phyloP scores from a whole-genome alignment of 2,329 filamentous ascomycete species.

The Aspergillus spinulosporus region DNA sequence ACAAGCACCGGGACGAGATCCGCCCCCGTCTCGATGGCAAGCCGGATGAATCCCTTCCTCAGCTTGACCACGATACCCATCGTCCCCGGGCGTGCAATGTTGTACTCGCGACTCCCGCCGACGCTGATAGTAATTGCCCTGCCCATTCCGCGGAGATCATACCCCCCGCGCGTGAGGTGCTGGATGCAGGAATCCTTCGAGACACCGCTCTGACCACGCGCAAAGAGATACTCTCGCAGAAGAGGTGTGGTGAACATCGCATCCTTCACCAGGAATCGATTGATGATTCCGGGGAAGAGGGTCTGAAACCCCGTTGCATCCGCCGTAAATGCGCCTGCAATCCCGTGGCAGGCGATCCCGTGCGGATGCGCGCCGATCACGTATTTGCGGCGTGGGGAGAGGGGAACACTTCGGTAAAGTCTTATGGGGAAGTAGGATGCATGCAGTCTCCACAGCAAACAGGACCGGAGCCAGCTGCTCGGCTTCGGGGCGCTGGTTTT shows the following conservation, averaged over 20 bases:
- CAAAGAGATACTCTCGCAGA: constrained; percentile 79
- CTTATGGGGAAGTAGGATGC: constrained; percentile 79
- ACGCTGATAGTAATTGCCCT: constrained; percentile 88
- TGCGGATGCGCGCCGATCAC: constrained; percentile 90
- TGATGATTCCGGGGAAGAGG: constrained; percentile 83
- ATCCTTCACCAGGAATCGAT: constrained; percentile 79
- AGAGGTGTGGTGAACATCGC: constrained; percentile 81
- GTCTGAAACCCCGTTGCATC: constrained; percentile 75
- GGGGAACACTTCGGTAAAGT: constrained; percentile 72
- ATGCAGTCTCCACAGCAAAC: constrained; percentile 74
- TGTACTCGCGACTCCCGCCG: constrained; percentile 78
- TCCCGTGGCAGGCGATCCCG: constrained; percentile 86
- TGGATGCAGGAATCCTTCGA: constrained; percentile 81
- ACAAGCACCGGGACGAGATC: constrained; percentile 80
- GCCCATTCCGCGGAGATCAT: constrained; percentile 73
- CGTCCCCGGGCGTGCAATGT: constrained; percentile 74
- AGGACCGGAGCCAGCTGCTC: constrained; percentile 67
- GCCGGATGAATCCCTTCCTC: constrained; percentile 84
- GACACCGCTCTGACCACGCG: constrained; percentile 74
- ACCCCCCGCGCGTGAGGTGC: constrained; percentile 70
- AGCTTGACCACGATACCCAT: constrained; percentile 71
- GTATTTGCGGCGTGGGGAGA: constrained; percentile 77
- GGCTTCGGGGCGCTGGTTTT: constrained; percentile 68
- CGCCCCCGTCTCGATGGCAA: constrained; percentile 79
- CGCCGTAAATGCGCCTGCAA: constrained; percentile 77